Base-by-base conservation (phyloP, 2,329 filamentous ascomycete genomes). In the Fusarium sp. region DNA sequence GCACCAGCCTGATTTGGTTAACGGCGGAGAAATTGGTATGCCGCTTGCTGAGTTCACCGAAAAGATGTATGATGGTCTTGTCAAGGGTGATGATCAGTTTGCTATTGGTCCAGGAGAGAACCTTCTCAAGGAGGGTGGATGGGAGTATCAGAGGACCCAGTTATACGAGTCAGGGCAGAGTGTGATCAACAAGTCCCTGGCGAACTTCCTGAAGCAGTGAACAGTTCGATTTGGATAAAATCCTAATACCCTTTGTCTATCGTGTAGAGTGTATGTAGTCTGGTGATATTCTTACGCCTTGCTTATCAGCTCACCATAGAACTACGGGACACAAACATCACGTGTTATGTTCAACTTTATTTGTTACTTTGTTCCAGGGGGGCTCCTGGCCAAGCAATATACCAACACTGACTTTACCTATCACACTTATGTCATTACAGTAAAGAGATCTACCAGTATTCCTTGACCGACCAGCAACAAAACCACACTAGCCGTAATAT, bases 1-100 rank as follows among this genome's bases (percentile, higher is more conserved):
- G 11, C 72, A 75, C 28, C 74, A 75, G 36, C 67, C 73, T 50
- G 73, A 74, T 53, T 49, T 74, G 17, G 57, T 73, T 8, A 65
- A 75, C 3, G 75, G 75, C 0, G 69, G 73, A 6, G 56, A 73
- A 21, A 77, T 82, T 45, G 81, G 81, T 0, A 81, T 82, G 67
- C 75, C 79, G 2, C 67, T 82, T 36, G 75, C 24, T 2, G 74
- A 80, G 26, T 88, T 84, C 67, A 78, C 77, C 3, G 78, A 85
- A 1, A 80, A 82, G 13, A 73, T 74, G 70, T 68, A 64, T 13
- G 61, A 69, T 14, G 72, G 74, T 2, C 52, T 76, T 36, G 50
- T 50, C 3, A 59, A 39, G 43, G 73, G 72, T 0, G 54, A 71
- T 28, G 73, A 74, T 11, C 74, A 74, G 39, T 74, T 75, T 62